Percentiles rank a stretch among this genome's conserved stretches.
phyloP scores from a whole-genome alignment of 352 stramenopile genomes.

The Phytophthora tubulina region DNA sequence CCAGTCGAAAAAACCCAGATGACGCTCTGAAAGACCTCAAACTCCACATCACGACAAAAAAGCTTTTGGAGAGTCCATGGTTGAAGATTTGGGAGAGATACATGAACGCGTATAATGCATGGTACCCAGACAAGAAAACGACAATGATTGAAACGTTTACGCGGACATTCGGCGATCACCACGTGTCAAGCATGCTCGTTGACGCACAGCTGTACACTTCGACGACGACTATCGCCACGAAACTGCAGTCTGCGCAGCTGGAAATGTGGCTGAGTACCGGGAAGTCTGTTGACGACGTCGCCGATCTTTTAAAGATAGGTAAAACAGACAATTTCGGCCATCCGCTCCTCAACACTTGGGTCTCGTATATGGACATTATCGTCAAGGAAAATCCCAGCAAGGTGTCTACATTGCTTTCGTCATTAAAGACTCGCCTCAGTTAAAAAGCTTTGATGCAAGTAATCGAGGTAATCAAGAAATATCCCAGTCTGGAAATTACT shows the following conservation, averaged over 20 bases:
- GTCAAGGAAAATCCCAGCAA: background rate
- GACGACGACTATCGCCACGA: background rate
- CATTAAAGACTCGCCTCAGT: background rate
- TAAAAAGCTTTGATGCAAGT: background rate
- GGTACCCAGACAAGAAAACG: background rate
- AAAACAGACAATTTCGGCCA: too few relatives aligned
- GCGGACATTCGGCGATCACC: background rate
- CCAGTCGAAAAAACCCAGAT: background rate
- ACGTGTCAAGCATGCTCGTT: background rate
- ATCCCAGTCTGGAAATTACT: background rate
- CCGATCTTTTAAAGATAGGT: too few relatives aligned
- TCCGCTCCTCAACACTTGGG: background rate
- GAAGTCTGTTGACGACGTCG: background rate
- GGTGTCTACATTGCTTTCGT: background rate
- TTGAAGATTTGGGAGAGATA: background rate
- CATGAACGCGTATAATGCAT: background rate
- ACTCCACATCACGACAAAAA: background rate
- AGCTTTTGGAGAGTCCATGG: background rate
- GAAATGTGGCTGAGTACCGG: background rate
- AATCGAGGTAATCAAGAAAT: background rate
- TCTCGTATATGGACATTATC: background rate
- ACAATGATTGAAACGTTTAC: background rate
- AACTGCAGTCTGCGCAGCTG: background rate
- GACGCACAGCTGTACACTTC: background rate
- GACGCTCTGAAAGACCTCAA: background rate